Percentiles rank a stretch among this genome's conserved stretches.
phyloP scores from a whole-genome alignment of 257 asterid species.

The Solanum chmielewskii region DNA sequence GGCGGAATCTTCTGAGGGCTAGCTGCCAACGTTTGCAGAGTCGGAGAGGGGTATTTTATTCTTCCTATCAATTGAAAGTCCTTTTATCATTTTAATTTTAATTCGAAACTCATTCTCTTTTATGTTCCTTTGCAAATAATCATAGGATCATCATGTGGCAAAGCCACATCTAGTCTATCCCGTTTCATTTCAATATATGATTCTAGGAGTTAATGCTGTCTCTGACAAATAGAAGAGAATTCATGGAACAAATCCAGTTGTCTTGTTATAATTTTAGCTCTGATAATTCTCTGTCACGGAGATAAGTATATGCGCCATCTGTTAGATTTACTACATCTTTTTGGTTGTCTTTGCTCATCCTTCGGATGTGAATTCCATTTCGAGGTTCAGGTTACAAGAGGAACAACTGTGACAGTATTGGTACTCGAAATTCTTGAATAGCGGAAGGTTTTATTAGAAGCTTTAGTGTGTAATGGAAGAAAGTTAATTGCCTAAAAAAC shows the following conservation, averaged over 20 bases:
- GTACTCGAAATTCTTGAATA: background rate
- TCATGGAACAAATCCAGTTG: background rate
- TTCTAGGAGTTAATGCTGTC: background rate
- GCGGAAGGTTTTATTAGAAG: background rate
- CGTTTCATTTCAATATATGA: background rate
- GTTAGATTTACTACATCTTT: background rate
- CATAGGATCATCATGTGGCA: background rate
- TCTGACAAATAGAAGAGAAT: background rate
- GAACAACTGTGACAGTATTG: background rate
- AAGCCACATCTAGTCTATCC: background rate
- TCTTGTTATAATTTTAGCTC: background rate
- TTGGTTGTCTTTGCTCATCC: background rate
- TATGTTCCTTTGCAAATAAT: background rate
- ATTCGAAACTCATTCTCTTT: background rate
- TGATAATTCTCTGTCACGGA: background rate
- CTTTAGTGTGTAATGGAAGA: background rate
- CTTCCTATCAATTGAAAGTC: background rate
- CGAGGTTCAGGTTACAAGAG: background rate
- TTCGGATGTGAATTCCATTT: background rate
- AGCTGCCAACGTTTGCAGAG: background rate
- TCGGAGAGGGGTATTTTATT: background rate
- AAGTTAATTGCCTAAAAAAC: background rate
- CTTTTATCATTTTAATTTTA: background rate
- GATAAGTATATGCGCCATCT: background rate
- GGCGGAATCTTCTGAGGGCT: slow-evolving; percentile 8